These are phyloP conservation scores for Gonium pectorale DNA, from an alignment of 139 green algal species.

Conservation along the genomic window DNA sequence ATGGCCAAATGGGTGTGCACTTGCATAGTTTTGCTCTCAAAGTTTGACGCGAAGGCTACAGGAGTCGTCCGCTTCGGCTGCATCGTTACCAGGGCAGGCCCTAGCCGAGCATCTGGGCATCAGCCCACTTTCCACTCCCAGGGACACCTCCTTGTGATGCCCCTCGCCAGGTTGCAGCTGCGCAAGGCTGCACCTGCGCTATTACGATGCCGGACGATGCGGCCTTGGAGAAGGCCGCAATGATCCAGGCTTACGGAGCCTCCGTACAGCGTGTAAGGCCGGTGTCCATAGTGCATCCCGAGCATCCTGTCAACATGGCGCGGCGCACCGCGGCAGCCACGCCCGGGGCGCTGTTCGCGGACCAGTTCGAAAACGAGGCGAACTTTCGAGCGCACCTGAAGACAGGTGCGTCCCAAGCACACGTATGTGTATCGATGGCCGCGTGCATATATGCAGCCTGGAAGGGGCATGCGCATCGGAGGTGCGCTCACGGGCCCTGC, in stretches of 20 bases:
- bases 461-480: no score
- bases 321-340: conserved; percentile 65
- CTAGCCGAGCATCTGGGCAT: no score
- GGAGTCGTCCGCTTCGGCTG: no score
- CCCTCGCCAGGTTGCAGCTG: conserved; percentile 59
- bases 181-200: conserved; percentile 77
- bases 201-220: conserved; percentile 95
- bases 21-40: no score
- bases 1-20: no score
- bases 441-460: no score
- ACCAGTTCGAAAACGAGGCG: conserved; percentile 97
- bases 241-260: conserved; percentile 75
- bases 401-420: neutral
- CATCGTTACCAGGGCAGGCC: no score
- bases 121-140: no score
- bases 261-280: conserved; percentile 88
- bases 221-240: conserved; percentile 86
- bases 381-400: conserved; percentile 72
- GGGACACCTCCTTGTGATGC: no score
- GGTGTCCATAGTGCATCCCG: conserved; percentile 93
- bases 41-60: no score
- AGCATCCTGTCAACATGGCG: conserved; percentile 96
- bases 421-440: no score
- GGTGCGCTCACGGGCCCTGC: no score
- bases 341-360: conserved; percentile 82